Evolutionary conservation across 805 yeast genomes (phyloP), one percentile per base, ranked within the genome.

Genomic region (Yarrowia sp.): DNA sequence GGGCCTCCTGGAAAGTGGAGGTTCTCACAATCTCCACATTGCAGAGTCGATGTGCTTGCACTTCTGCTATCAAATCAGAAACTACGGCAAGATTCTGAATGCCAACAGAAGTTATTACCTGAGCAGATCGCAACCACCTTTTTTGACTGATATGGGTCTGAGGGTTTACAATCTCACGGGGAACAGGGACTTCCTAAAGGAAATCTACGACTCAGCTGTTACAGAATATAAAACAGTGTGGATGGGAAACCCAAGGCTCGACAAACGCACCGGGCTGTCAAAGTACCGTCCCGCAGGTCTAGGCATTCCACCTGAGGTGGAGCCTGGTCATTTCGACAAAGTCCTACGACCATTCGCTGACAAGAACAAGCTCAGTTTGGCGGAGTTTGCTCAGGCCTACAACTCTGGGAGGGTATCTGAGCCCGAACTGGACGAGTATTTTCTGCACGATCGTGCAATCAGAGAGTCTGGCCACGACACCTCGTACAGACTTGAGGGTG

Each of bases 251-350:
- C 98, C 98, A 34, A 83, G 99, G 70, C 78, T 84, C 33, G 97
- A 94, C 75, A 79, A 78, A 14, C 79, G 72, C 13, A 86, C 97
- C 0, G 97, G 97, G 0, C 80, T 94, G 56, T 92, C 97, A 0
- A 86, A 96, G 71, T 94, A 92, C 76, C 92, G 90, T 73, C 98
- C 98, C 0, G 89, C 85, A 66, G 98, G 98, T 20, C 70, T 84
- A 34, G 98, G 98, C n/a, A 86, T 94, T 49, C 98, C 99, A 6
- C 98, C 98, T 7, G 99, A 94, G 76, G 93, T 98, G 0, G 99
- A 94, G 76, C 82, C 92, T 0, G 86, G 91, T 1, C 99, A 95
- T 79, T 94, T 94, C 74, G 85, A 86, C 71, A 82, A 89, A 2
- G 83, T 92, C 13, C 80, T 94, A 72, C 74, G 78, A 63, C 92